Base-by-base conservation (phyloP, 2,329 filamentous ascomycete species). In the Chrysosphaeria jannelii region DNA sequence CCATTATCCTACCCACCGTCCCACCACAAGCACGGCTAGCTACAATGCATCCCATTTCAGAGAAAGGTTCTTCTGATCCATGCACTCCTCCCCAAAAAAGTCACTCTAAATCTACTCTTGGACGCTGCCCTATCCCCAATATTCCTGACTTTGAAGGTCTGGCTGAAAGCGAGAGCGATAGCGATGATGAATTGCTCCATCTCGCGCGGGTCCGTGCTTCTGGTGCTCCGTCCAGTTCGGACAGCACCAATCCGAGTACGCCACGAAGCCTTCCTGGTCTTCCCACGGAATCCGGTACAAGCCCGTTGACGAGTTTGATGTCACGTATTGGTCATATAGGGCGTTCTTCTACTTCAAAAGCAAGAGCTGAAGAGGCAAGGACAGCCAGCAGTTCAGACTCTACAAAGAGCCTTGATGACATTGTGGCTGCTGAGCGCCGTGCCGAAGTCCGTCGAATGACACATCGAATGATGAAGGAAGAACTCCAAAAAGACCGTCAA, bases 381-480 rank as follows among this genome's bases (percentile, higher is more conserved):
- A n/a, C n/a, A n/a, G n/a, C n/a, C n/a, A n/a, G n/a, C n/a, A n/a
- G n/a, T n/a, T n/a, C 2, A 48, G 43, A 21, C 21, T 14, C 6
- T 36, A 38, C 48, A 15, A 47, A 50, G 8, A 46, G 44, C 23
- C 56, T 48, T 22, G 44, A 56, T 13, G 54, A 58, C 29, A 53
- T 58, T 10, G 21, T 12, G 1, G 25, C 19, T 30, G 34, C 57
- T 20, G 50, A 54, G 24, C 46, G 56, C 14, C 47, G 57, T 31
- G 57, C 55, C 14, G 57, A 63, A 31, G 37, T 64, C 25, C 54
- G 48, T 31, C 47, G 56, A 11, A 40, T 62, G 6, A 51, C 56
- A 37, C 50, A 53, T 23, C 52, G 50, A 31, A 47, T 56, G 29
- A 62, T 63, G n/a, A 53, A 54, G 29, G 49, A 59, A 20, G 58